Conservation (phyloP, 1,284 basidiomycete genomes). For the Trichosporon asahii region DNA sequence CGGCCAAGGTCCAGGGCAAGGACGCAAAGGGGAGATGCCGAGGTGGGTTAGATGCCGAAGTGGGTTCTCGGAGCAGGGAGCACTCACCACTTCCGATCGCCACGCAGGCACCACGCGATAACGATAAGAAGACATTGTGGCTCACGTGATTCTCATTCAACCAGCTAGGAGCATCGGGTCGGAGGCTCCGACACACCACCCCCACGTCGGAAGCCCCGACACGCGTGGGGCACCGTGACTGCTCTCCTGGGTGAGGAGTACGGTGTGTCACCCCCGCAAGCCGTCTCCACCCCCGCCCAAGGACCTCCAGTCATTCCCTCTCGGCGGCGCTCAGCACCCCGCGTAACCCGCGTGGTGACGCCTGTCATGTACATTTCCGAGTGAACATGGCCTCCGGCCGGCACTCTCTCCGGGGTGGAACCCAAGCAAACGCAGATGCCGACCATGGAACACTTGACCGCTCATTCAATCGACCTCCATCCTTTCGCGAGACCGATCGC, state of each 20-base stretch:
- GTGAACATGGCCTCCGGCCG: background rate
- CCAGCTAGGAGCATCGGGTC: background rate
- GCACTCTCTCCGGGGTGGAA: background rate
- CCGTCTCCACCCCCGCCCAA: background rate
- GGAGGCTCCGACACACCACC: background rate
- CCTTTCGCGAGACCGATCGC: background rate
- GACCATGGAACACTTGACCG: slow-evolving; percentile 6
- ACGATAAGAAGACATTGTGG: background rate
- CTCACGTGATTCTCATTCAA: background rate
- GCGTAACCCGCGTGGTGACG: background rate
- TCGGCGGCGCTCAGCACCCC: background rate
- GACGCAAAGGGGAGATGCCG: background rate
- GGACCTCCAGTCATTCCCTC: background rate
- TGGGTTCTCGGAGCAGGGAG: background rate
- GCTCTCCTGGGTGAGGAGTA: background rate
- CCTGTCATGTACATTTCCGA: background rate
- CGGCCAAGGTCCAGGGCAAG: background rate
- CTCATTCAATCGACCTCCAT: background rate
- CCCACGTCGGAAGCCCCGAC: slow-evolving; percentile 1
- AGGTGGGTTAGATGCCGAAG: slow-evolving; percentile 2
- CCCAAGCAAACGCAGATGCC: background rate
- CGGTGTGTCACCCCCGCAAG: background rate
- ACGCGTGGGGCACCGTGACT: background rate
- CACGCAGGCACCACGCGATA: background rate
- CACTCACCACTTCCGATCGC: background rate